These are phyloP conservation scores for Mycosarcoma maydis DNA, from an alignment of 1,284 basidiomycete species.

Conservation along the genomic window DNA sequence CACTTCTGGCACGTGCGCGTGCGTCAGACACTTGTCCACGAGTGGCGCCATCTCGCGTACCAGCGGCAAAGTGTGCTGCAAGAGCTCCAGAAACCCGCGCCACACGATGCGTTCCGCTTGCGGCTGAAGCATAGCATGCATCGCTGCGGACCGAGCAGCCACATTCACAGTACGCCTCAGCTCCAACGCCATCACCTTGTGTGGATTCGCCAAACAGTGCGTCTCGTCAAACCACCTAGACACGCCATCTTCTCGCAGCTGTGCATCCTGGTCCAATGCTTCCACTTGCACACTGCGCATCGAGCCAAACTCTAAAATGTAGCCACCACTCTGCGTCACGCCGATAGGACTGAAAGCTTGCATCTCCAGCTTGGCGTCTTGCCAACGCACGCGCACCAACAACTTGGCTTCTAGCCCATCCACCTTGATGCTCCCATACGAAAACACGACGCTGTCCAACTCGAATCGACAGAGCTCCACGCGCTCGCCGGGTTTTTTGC, in stretches of 20 bases:
- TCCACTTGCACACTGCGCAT: constrained; percentile 7
- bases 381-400: constrained; percentile 44
- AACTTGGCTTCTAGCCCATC: constrained; percentile 15
- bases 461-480: constrained; percentile 28
- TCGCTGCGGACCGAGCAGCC: constrained; percentile 71
- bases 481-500: constrained; percentile 27
- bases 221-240: constrained; percentile 76
- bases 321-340: constrained; percentile 29
- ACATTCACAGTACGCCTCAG: constrained; percentile 40
- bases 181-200: constrained; percentile 37
- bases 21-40: constrained; percentile 68
- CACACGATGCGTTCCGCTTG: constrained; percentile 34
- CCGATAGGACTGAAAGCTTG: constrained; percentile 14
- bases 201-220: constrained; percentile 69
- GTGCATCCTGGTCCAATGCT: background rate
- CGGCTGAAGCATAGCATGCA: constrained; percentile 11
- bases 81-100: constrained; percentile 39
- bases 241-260: constrained; percentile 75
- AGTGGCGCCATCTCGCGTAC: constrained; percentile 77
- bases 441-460: constrained; percentile 67
- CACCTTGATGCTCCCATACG: constrained; percentile 68
- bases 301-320: constrained; percentile 44
- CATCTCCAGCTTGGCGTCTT: constrained; percentile 38
- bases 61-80: constrained; percentile 79
- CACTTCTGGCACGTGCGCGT: constrained; percentile 69